These are phyloP conservation scores for Trifolium fragiferum DNA, from an alignment of 306 rosid genomes.

Conservation along the genomic window DNA sequence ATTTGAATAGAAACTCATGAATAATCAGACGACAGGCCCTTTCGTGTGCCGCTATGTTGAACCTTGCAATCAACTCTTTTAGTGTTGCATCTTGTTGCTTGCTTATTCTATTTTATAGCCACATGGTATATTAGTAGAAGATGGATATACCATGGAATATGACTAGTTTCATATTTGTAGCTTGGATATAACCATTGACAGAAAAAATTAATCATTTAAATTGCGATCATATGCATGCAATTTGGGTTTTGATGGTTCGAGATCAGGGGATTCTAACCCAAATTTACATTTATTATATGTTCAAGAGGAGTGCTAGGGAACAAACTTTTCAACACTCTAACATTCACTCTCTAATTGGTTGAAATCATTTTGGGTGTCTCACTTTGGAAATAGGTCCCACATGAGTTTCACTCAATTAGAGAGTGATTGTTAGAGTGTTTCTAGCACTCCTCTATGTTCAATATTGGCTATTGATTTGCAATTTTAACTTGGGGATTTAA, in stretches of 20 bases:
- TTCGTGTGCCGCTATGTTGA: background rate
- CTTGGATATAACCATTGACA: background rate
- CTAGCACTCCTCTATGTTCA: too few relatives aligned
- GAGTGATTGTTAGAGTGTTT: too few relatives aligned
- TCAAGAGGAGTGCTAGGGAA: too few relatives aligned
- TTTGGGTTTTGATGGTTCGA: slow-evolving; percentile 7
- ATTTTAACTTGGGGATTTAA: too few relatives aligned
- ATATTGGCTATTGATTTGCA: too few relatives aligned
- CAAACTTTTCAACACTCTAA: too few relatives aligned
- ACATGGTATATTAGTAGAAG: background rate
- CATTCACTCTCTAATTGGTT: too few relatives aligned
- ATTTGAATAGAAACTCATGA: background rate
- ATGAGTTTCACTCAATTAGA: too few relatives aligned
- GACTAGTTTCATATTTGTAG: background rate
- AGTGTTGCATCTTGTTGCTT: background rate
- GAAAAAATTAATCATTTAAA: background rate
- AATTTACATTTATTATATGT: background rate
- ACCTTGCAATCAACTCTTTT: background rate
- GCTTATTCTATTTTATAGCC: background rate
- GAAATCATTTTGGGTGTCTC: too few relatives aligned
- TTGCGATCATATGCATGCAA: background rate
- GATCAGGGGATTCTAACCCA: background rate
- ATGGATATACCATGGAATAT: background rate
- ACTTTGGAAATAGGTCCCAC: too few relatives aligned
- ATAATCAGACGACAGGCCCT: background rate